Conservation (phyloP, 1,284 basidiomycete species). For the Heterobasidion parviporum region DNA sequence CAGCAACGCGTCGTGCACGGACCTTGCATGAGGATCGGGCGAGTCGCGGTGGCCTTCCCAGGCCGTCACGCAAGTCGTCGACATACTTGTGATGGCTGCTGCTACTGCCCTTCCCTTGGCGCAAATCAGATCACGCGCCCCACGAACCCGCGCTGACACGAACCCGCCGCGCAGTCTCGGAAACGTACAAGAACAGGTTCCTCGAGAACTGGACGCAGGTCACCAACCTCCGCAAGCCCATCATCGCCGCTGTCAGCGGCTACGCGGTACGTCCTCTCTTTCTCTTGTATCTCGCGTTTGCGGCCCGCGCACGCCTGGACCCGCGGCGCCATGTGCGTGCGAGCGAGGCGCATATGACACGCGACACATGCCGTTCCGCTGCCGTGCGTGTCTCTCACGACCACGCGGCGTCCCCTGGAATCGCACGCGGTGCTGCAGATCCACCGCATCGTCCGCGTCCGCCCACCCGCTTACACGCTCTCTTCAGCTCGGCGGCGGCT, state of each 20-base stretch:
- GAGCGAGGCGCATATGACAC: too few relatives aligned
- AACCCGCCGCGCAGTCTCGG: constrained; percentile 44
- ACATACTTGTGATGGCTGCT: too few relatives aligned
- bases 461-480: too few relatives aligned
- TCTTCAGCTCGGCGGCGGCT: constrained; percentile 84
- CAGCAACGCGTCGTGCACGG: not conserved
- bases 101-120: not conserved
- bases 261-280: constrained; percentile 67
- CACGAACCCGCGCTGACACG: not conserved
- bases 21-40: not conserved
- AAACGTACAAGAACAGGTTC: constrained; percentile 87
- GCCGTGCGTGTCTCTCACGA: too few relatives aligned
- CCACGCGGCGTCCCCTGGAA: too few relatives aligned
- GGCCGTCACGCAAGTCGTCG: too few relatives aligned
- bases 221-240: constrained; percentile 78
- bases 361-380: too few relatives aligned
- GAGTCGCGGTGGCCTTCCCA: too few relatives aligned
- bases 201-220: constrained; percentile 84
- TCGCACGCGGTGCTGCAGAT: too few relatives aligned
- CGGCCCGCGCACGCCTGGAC: not conserved
- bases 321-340: too few relatives aligned
- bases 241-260: constrained; percentile 94
- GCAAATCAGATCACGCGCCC: not conserved
- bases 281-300: not conserved
- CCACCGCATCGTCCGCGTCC: too few relatives aligned